Evolutionary conservation across 805 yeast species (phyloP).

Genomic region (Saturnispora bothae): DNA sequence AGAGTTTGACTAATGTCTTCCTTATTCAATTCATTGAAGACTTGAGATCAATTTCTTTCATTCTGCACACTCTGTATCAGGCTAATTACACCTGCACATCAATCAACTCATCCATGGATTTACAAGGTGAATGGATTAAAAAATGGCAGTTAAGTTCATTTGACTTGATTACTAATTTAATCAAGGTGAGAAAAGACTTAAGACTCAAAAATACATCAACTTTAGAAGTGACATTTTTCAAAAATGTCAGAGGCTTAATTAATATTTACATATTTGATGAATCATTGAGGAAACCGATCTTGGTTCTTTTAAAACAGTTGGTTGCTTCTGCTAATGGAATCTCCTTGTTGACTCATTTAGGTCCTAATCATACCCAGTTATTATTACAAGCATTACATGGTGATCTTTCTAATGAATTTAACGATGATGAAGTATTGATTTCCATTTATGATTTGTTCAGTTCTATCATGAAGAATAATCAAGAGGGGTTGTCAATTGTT

Average conservation of each 20-base stretch:
- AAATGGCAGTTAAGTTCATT: constrained; percentile 43
- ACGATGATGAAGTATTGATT: constrained; percentile 41
- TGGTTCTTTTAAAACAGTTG: constrained; percentile 47
- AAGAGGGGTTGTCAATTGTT: constrained; percentile 66
- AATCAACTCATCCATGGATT: constrained; percentile 22
- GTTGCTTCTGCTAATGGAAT: constrained; percentile 51
- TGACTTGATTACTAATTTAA: constrained; percentile 44
- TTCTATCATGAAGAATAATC: constrained; percentile 58
- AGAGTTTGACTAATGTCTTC: constrained; percentile 43
- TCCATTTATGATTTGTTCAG: constrained; percentile 55
- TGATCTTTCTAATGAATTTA: constrained; percentile 50
- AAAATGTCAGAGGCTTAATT: constrained; percentile 45
- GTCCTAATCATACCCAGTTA: constrained; percentile 48
- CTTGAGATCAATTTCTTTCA: constrained; percentile 43
- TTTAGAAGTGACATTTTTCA: constrained; percentile 53
- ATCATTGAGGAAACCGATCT: constrained; percentile 37
- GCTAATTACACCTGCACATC: constrained; percentile 24
- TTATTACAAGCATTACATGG: constrained; percentile 49
- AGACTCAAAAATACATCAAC: constrained; percentile 43
- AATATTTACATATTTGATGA: constrained; percentile 43
- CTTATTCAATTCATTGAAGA: constrained; percentile 41
- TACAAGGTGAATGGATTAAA: constrained; percentile 36
- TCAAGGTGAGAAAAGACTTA: constrained; percentile 43
- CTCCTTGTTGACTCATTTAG: constrained; percentile 73
- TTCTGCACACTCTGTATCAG: constrained; percentile 39